Evolutionary conservation across 257 asterid genomes (phyloP).

Genomic region (Petunia secreta): DNA sequence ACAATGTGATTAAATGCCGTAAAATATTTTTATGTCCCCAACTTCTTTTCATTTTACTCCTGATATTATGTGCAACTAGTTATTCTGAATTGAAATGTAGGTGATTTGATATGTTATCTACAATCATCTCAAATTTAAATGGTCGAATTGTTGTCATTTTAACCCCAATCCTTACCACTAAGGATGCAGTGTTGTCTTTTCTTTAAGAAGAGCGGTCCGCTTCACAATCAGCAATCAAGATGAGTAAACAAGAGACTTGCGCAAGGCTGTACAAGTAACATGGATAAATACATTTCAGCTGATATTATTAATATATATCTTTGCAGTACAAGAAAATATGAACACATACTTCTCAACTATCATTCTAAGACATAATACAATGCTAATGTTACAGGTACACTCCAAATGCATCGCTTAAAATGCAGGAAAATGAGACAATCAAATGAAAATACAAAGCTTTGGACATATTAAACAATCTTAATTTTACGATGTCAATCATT

Average conservation of each 20-base stretch:
- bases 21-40: too few species aligned
- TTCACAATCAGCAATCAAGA: not conserved
- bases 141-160: not conserved
- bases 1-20: too few species aligned
- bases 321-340: slow-evolving; percentile 19
- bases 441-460: slow-evolving; percentile 14
- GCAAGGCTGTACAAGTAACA: not conserved
- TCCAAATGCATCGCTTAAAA: not conserved
- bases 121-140: not conserved
- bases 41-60: not conserved
- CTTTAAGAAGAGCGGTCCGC: not conserved
- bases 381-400: slow-evolving; percentile 7
- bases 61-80: too few species aligned
- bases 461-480: slow-evolving; percentile 13
- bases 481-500: not conserved
- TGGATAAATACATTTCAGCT: slow-evolving; percentile 24
- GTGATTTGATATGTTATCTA: not conserved
- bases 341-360: slow-evolving; percentile 16
- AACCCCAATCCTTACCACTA: not conserved
- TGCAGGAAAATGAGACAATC: slow-evolving; percentile 10
- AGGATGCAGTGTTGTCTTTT: not conserved
- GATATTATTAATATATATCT: not conserved
- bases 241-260: not conserved
- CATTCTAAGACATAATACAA: slow-evolving; percentile 14
- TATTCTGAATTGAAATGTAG: not conserved